Conservation (phyloP, 2,329 filamentous ascomycete species). For the Ophiocordyceps camponoti-rufipedis region DNA sequence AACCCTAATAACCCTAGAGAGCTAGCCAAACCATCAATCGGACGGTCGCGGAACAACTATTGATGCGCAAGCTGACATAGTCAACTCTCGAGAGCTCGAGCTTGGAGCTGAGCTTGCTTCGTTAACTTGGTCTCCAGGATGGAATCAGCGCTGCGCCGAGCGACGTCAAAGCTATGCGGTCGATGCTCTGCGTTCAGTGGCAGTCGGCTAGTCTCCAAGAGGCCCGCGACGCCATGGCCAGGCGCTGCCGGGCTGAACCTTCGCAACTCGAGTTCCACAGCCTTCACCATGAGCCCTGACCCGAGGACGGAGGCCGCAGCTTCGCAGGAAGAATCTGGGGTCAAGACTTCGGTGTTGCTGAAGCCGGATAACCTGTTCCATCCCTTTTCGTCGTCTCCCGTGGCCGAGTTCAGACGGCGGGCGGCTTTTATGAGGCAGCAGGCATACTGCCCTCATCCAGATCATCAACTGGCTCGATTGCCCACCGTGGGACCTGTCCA, state of each 20-base stretch:
- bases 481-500: constrained; percentile 46
- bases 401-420: constrained; percentile 69
- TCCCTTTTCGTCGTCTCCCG: constrained; percentile 73
- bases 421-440: constrained; percentile 86
- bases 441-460: constrained; percentile 81
- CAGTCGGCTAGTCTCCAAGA: constrained; percentile 10
- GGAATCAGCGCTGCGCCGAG: constrained; percentile 22
- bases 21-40: no score
- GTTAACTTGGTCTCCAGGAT: constrained; percentile 7
- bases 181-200: constrained; percentile 19
- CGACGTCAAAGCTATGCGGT: constrained; percentile 20
- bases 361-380: constrained; percentile 78
- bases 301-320: constrained; percentile 10
- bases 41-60: constrained; percentile 14
- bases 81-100: background rate
- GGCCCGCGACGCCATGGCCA: constrained; percentile 9
- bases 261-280: constrained; percentile 5
- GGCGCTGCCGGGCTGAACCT: constrained; percentile 4
- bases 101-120: background rate
- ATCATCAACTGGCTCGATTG: constrained; percentile 59
- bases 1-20: no score
- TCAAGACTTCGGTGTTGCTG: constrained; percentile 19
- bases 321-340: constrained; percentile 3
- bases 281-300: constrained; percentile 13
- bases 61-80: constrained; percentile 11